Evolutionary conservation across 352 stramenopile genomes (phyloP).

Genomic region (Globisporangium okanoganense): DNA sequence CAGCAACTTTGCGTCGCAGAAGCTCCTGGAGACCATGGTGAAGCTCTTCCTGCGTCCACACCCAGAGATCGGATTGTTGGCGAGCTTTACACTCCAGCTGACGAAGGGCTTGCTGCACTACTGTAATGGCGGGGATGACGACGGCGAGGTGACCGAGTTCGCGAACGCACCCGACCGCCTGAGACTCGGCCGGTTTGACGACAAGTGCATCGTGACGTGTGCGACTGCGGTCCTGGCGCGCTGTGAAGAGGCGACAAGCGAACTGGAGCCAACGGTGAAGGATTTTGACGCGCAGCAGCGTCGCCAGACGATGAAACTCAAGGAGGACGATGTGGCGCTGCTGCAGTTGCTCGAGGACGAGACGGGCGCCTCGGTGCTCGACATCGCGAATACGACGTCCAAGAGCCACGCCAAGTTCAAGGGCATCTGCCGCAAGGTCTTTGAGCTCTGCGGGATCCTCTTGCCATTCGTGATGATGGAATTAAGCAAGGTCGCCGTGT

Average conservation of each 20-base stretch:
- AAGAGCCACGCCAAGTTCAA: conserved; percentile 27
- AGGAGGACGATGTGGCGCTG: conserved; percentile 30
- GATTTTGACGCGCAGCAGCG: conserved; percentile 32
- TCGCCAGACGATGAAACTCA: conserved; percentile 32
- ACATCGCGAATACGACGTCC: conserved; percentile 14
- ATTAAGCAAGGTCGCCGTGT: conserved; percentile 28
- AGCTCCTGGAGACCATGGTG: conserved; percentile 29
- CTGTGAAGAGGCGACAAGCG: conserved; percentile 26
- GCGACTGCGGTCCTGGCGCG: conserved; percentile 27
- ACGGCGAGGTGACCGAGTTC: conserved; percentile 8
- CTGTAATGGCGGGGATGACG: conserved; percentile 26
- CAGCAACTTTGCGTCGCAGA: conserved; percentile 16
- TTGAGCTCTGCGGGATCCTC: conserved; percentile 31
- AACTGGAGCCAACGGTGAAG: conserved; percentile 31
- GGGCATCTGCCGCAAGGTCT: conserved; percentile 26
- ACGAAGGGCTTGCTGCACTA: conserved; percentile 30
- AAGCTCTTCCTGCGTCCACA: conserved; percentile 32
- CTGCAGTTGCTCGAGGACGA: conserved; percentile 38
- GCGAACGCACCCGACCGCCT: conserved; percentile 14
- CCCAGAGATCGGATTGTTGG: conserved; percentile 13
- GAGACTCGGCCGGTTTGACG: conserved; percentile 20
- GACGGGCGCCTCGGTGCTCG: conserved; percentile 23
- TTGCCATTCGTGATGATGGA: conserved; percentile 47
- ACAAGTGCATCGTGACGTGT: conserved; percentile 32
- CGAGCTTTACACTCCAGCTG: conserved; percentile 24